phyloP scores from a whole-genome alignment of 129 eudicot species.

The Smallanthus sonchifolius region DNA sequence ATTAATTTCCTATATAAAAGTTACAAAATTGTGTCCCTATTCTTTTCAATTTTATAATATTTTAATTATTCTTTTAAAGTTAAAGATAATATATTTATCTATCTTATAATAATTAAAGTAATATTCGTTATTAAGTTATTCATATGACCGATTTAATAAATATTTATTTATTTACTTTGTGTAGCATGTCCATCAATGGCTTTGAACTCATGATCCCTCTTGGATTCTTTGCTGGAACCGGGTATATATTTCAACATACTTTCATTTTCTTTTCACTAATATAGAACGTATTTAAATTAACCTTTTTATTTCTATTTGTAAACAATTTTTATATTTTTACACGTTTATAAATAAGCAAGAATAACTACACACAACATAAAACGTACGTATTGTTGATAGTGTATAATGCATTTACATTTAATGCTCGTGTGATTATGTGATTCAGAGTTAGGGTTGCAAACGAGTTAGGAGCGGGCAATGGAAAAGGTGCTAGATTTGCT shows the following conservation, averaged over 20 bases:
- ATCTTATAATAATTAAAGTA: neutral
- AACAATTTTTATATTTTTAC: neutral
- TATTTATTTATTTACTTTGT: neutral
- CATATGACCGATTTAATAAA: neutral
- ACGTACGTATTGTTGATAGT: neutral
- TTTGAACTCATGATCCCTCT: slow-evolving; percentile 82
- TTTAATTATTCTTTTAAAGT: neutral
- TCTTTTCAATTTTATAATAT: neutral
- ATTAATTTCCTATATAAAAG: neutral
- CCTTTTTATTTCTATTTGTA: neutral
- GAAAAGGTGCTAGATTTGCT: slow-evolving; percentile 82
- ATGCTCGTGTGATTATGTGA: neutral
- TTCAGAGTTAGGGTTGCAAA: slow-evolving; percentile 86
- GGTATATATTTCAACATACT: slow-evolving; percentile 37
- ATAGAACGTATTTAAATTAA: neutral
- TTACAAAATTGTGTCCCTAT: neutral
- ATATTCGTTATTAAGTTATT: neutral
- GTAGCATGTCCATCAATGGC: slow-evolving; percentile 79
- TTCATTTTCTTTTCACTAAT: neutral
- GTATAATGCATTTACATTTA: neutral
- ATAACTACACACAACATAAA: neutral
- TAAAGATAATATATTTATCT: neutral
- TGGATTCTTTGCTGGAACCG: slow-evolving; percentile 75
- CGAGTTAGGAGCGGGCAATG: slow-evolving; percentile 86
- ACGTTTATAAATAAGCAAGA: neutral